Base-by-base conservation (phyloP, 306 rosid genomes). In the Fragaria iinumae region DNA sequence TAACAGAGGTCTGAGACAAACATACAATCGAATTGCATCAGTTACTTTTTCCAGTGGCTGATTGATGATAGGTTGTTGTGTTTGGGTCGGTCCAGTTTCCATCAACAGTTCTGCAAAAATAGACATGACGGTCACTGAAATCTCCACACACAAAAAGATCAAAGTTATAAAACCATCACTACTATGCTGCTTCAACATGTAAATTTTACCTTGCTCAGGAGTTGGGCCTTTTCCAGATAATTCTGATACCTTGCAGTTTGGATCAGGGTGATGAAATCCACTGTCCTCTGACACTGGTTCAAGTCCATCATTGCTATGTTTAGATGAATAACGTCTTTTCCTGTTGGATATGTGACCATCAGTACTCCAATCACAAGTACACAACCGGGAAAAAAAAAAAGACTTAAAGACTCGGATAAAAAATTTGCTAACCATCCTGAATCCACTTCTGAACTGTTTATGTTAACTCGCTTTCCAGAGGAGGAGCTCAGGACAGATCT, bases 31-130 rank as follows among this genome's bases (percentile, higher is more conserved):
- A 75, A 92, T 88, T 25, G 92, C 86, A 80, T 87, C 87, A 16
- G 97, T 89, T 43, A 91, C 80, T 79, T 79, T 79, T 83, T 90
- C 97, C 80, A 72, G 55, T 3, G 86, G 83, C 39, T 67, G 79
- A 56, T 87, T 56, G 68, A 44, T 82, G 53, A 79, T 25, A 5
- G 81, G 83, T 16, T 39, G 85, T 77, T 85, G 98, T 66, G 93
- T 94, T 83, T 89, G 97, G 1, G 98, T 86, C 11, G 81, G 90
- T 65, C 88, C 97, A 73, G 97, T 94, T 82, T 92, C 96, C 84
- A 88, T 90, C 50, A 92, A 69, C 23, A 90, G 79, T 73, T 92
- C 98, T 92, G 91, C 82, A 83, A 83, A 79, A 69, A 71, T 74
- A 78, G 50, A 39, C n/a, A 25, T 16, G 34, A n/a, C 75, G 80